Percentiles rank a stretch among this genome's conserved stretches.
phyloP scores from a whole-genome alignment of 352 stramenopile species.

The Phytophthora colocasiae region DNA sequence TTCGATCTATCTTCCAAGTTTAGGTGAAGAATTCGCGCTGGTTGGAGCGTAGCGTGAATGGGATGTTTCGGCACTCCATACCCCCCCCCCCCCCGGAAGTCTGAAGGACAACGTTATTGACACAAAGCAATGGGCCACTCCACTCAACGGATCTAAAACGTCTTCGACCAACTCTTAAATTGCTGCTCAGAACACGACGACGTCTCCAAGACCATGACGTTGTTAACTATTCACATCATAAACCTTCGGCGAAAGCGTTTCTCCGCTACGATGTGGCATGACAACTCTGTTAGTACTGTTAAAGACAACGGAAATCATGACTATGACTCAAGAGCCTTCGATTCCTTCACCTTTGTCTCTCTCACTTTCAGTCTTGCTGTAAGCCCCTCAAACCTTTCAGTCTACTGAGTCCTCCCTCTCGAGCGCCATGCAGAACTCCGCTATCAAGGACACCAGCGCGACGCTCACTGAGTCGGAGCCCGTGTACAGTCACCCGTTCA shows the following conservation, averaged over 20 bases:
- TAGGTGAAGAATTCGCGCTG: no score
- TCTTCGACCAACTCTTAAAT: no score
- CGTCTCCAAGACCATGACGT: background rate
- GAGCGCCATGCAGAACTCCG: background rate
- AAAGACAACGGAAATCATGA: background rate
- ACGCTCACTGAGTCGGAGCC: background rate
- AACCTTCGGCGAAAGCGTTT: background rate
- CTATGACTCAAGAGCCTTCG: background rate
- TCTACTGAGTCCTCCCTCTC: background rate
- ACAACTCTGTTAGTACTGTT: background rate
- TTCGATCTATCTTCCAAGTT: no score
- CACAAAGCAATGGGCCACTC: no score
- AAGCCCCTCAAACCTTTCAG: background rate
- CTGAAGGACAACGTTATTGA: no score
- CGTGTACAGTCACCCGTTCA: background rate
- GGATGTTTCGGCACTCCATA: no score
- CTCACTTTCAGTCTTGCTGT: conserved; percentile 1
- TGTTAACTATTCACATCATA: background rate
- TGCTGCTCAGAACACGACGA: background rate
- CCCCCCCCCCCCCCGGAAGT: no score
- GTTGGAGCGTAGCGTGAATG: no score
- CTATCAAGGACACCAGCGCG: background rate
- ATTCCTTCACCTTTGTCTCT: background rate
- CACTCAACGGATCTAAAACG: no score
- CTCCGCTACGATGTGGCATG: background rate